Percentiles rank a stretch among this genome's conserved stretches.
Conservation (phyloP, 768 basidiomycete genomes). For the Obba rivulosa region DNA sequence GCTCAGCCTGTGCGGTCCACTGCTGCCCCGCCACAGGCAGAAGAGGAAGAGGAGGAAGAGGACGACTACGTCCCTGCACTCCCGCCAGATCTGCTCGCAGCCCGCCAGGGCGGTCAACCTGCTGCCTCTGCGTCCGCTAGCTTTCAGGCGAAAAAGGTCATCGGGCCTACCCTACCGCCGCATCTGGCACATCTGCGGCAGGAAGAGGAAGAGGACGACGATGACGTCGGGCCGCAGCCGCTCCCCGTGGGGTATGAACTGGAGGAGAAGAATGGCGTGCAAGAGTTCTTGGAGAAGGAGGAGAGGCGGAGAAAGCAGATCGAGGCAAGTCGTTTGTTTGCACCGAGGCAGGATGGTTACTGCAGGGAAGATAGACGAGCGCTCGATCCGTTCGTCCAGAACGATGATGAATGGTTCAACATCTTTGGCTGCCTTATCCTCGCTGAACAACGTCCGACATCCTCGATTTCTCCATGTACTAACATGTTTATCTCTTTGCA, state of each 20-base stretch:
- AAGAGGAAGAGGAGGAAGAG: constrained; percentile 49
- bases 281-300: constrained; percentile 83
- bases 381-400: background rate
- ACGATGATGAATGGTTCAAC: background rate
- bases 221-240: constrained; percentile 83
- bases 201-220: constrained; percentile 43
- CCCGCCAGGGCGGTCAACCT: constrained; percentile 27
- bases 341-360: too few relatives aligned
- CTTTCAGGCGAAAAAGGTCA: constrained; percentile 27
- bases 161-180: constrained; percentile 52
- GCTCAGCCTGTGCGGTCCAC: background rate
- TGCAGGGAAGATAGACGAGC: background rate
- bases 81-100: constrained; percentile 61
- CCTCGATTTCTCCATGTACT: background rate
- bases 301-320: constrained; percentile 66
- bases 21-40: constrained; percentile 20
- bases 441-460: background rate
- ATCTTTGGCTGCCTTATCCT: background rate
- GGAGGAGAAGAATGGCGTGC: constrained; percentile 57
- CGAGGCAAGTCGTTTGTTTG: too few relatives aligned
- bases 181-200: constrained; percentile 21
- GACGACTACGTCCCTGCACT: constrained; percentile 72
- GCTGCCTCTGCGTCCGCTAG: constrained; percentile 1
- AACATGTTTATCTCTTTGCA: constrained; percentile 20
- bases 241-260: constrained; percentile 41